Conservation (phyloP, 2,329 filamentous ascomycete species). For the Cytospora piceae region DNA sequence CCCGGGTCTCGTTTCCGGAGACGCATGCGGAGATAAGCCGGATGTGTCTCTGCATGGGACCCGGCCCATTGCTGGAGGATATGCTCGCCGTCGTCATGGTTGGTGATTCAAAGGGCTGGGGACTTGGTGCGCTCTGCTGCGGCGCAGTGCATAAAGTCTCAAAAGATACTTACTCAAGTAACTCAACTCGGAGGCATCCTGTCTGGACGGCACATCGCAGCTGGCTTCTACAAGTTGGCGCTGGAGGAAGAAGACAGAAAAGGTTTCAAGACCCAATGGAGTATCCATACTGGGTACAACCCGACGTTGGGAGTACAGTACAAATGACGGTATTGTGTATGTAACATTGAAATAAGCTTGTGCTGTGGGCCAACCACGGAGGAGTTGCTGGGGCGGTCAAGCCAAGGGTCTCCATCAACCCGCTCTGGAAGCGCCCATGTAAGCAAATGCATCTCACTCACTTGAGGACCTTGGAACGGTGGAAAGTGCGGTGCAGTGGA, state of each 20-base stretch:
- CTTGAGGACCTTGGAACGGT: no score
- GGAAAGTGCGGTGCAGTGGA: no score
- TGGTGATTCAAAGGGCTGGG: background rate
- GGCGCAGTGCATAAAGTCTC: background rate
- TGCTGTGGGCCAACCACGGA: background rate
- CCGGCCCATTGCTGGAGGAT: constrained; percentile 43
- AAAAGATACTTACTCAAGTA: background rate
- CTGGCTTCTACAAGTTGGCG: background rate
- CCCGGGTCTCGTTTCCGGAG: constrained; percentile 43
- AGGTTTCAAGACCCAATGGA: background rate
- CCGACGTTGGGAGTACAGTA: background rate
- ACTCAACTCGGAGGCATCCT: background rate
- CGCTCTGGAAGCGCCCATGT: no score
- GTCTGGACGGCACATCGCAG: background rate
- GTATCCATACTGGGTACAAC: background rate
- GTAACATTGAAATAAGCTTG: background rate
- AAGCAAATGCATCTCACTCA: no score
- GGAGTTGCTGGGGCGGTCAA: background rate
- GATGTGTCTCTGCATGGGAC: constrained; percentile 40
- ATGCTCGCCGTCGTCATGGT: constrained; percentile 36
- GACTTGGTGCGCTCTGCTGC: background rate
- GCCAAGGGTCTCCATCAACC: background rate
- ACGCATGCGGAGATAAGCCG: constrained; percentile 43
- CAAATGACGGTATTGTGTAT: background rate
- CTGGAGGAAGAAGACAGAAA: background rate